Evolutionary conservation across 192 early-diverging fungal species (phyloP), one percentile per base, ranked within the genome.

Genomic region (Dissophora ornata): DNA sequence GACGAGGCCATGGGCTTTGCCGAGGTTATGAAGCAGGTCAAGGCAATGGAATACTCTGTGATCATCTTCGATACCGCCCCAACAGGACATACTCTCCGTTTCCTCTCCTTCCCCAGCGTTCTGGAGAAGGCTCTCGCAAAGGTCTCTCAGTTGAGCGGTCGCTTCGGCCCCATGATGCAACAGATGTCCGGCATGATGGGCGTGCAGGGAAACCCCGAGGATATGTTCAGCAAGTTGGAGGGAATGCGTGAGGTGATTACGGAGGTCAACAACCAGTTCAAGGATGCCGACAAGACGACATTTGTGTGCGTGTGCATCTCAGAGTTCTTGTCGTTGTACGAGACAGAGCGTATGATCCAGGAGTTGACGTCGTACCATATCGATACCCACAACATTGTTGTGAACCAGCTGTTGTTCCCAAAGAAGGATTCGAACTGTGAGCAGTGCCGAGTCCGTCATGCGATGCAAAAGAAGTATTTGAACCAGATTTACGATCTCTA

Each of bases 1-100:
- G 98, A 99, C 81, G 98, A 99, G 82, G 98, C 98, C 22, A 99
- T 99, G 97, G 95, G 96, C 45, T 99, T 99, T 85, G 97, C 97
- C n/a, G 98, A 99, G 77, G 98, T 99, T 16, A 99, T 99, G 98
- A 99, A 99, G 90, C 90, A 98, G 63, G 98, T 98, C 41, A 97
- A 99, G 83, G 94, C 94, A 57, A 99, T 99, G 96, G 95, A 98
- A 60, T 99, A 99, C 84, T 93, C 92, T 58, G 91, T 93, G 33
- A 95, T 99, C 56, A 96, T 99, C 48, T 99, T 99, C 85, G 98
- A 99, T 84, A 99, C 98, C 24, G 98, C 98, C 5, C 98, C 98
- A 7, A 99, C 98, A 6, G 98, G 98, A 19, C 98, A 99, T 67
- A 99, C 98, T 12, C 91, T 99, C 57, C 95, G 98, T 42, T 99